A percentile compares a stretch with the other conserved stretches of the same genome.
Conservation (phyloP, 148 eudicot genomes). For the Amaranthus cruentus region DNA sequence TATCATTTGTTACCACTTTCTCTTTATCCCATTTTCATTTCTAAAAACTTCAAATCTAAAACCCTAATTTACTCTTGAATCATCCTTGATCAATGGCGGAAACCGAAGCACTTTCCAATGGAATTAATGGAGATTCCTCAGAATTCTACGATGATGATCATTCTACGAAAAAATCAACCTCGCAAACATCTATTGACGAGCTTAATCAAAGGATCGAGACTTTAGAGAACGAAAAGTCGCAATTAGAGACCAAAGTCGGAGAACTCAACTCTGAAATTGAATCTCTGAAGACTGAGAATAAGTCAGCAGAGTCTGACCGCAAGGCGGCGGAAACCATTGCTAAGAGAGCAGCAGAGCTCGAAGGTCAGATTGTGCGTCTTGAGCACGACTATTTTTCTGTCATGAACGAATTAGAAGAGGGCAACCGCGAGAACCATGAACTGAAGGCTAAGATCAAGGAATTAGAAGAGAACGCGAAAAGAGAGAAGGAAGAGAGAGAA, state of each 20-base stretch:
- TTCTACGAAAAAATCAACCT: constrained; percentile 13
- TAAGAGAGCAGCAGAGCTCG: constrained; percentile 29
- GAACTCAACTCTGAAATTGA: constrained; percentile 17
- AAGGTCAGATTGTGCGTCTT: constrained; percentile 21
- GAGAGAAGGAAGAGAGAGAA: background rate
- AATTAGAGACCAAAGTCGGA: constrained; percentile 2
- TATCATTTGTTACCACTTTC: background rate
- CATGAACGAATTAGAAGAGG: constrained; percentile 13
- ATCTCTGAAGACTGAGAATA: constrained; percentile 11
- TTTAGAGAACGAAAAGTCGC: constrained; percentile 20
- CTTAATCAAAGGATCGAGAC: constrained; percentile 17
- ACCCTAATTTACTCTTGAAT: background rate
- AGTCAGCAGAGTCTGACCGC: background rate
- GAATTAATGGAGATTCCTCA: constrained; percentile 4
- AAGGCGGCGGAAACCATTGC: constrained; percentile 27
- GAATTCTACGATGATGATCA: constrained; percentile 23
- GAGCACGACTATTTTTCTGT: constrained; percentile 25
- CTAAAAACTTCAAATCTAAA: background rate
- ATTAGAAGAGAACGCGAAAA: constrained; percentile 8
- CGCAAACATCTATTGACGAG: constrained; percentile 1
- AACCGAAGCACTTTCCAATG: constrained; percentile 16
- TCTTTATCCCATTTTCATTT: background rate
- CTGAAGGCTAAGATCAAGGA: constrained; percentile 15
- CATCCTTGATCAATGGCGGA: constrained; percentile 22
- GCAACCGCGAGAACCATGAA: constrained; percentile 13